Base-by-base conservation (phyloP, 192 early-diverging fungal genomes). In the Umbelopsis vinacea region DNA sequence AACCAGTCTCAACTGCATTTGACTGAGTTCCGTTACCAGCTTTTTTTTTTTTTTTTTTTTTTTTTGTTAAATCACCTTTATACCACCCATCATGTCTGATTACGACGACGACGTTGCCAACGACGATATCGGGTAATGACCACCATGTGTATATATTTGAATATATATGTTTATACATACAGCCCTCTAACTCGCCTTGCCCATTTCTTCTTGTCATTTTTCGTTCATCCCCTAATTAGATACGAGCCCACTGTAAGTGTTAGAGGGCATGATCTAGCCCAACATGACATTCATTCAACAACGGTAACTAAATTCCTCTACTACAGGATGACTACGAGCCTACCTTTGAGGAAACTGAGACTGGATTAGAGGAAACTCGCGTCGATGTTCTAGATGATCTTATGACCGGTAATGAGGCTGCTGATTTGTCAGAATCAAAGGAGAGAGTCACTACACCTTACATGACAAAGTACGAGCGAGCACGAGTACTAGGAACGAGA, bases 401-500 rank as follows among this genome's bases (percentile, higher is more conserved):
- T 19, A 57, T 72, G 46, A 57, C 69, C 7, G 48, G 46, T n/a
- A 38, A 45, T 24, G 66, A 55, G 19, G 23, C 19, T 9, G 78
- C 29, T 26, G 66, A 68, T 37, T 23, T 52, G 15, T 52, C 33
- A 11, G 71, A 79, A 67, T 73, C 84, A n/a, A 91, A 91, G 76
- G 94, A 95, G 75, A 91, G 91, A 72, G 90, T 93, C 60, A 98
- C 97, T 12, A 98, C 97, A 24, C 96, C 97, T 37, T 99, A 97
- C 81, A 95, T 99, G 94, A 99, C 97, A 66, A 98, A 97, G 78
- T 99, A 99, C 84, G 97, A 99, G 82, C 91, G 93, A 54, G 92
- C 94, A 53, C 87, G 93, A 76, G 87, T 95, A 68, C 81, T 96
- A 46, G 94, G 94, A 47, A 95, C 96, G 12, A 89, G 97, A 29